phyloP scores from a whole-genome alignment of 106 monocot species.

The Chionographis japonica region DNA sequence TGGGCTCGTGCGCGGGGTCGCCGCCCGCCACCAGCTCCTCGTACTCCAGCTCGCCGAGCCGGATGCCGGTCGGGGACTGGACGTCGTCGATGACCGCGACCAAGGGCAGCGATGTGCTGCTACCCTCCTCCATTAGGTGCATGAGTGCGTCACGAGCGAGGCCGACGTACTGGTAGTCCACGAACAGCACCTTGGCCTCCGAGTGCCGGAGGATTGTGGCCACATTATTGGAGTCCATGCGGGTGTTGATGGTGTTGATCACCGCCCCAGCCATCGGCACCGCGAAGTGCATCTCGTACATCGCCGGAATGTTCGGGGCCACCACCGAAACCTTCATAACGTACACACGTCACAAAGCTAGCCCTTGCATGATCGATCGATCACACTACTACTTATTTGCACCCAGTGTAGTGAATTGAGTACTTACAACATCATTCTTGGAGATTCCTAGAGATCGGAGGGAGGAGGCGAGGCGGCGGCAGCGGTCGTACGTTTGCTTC shows the following conservation, averaged over 20 bases:
- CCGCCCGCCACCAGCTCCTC: constrained; percentile 47
- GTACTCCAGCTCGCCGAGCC: constrained; percentile 43
- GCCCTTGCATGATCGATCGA: neutral
- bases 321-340: constrained; percentile 53
- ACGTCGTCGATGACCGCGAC: constrained; percentile 47
- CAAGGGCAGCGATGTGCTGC: constrained; percentile 8
- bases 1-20: constrained; percentile 22
- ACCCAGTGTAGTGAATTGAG: too few relatives aligned
- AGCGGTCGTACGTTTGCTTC: constrained; percentile 65
- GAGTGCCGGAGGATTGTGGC: constrained; percentile 57
- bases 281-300: constrained; percentile 79
- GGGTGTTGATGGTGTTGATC: constrained; percentile 71
- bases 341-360: too few relatives aligned
- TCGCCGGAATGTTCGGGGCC: constrained; percentile 63
- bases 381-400: neutral
- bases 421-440: constrained; percentile 64
- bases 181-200: constrained; percentile 55
- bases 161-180: constrained; percentile 47
- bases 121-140: neutral
- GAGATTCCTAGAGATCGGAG: constrained; percentile 39
- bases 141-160: constrained; percentile 34
- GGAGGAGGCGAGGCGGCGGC: constrained; percentile 53
- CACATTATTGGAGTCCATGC: constrained; percentile 42
- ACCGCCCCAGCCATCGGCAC: constrained; percentile 89
- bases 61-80: constrained; percentile 13